Evolutionary conservation across 306 rosid genomes (phyloP).

Genomic region (Cicer bijugum): DNA sequence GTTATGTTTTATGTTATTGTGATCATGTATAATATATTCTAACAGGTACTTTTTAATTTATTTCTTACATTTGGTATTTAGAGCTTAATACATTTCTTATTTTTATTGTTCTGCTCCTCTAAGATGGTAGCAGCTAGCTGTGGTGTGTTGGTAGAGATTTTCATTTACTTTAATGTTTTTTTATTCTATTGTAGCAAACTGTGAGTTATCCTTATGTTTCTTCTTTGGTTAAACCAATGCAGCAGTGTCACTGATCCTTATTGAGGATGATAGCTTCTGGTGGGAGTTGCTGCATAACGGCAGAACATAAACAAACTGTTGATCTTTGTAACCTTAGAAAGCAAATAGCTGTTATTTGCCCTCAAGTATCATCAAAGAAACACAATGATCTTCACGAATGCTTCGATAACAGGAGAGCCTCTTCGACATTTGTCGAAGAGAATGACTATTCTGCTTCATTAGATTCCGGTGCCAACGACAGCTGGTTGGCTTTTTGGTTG

Average conservation of each 20-base stretch:
- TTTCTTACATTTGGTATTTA: too few relatives aligned
- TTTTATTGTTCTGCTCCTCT: not conserved
- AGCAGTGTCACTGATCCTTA: slow-evolving; percentile 37
- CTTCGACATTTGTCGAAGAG: slow-evolving; percentile 24
- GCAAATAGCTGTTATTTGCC: slow-evolving; percentile 23
- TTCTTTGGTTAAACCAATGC: slow-evolving; percentile 38
- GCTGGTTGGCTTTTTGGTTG: slow-evolving; percentile 47
- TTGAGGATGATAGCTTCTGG: slow-evolving; percentile 9
- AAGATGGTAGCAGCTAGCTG: slow-evolving; percentile 1
- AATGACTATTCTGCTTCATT: slow-evolving; percentile 28
- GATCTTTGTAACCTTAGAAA: slow-evolving; percentile 32
- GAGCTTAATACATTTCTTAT: not conserved
- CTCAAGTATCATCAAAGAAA: slow-evolving; percentile 13
- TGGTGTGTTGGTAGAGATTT: slow-evolving; percentile 19
- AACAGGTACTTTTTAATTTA: too few relatives aligned
- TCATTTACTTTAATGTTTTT: not conserved
- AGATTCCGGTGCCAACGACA: slow-evolving; percentile 9
- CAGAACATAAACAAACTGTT: slow-evolving; percentile 22
- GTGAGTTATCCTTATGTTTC: slow-evolving; percentile 1
- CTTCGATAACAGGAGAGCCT: not conserved
- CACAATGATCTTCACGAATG: slow-evolving; percentile 26
- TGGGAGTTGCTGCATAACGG: slow-evolving; percentile 18
- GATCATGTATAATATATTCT: too few relatives aligned
- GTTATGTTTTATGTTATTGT: too few relatives aligned
- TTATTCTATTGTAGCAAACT: not conserved